A percentile compares a stretch with the other conserved stretches of the same genome.
These are phyloP conservation scores for Hymenoscyphus repandus DNA, from an alignment of 2,329 filamentous ascomycete genomes.

Conservation along the genomic window DNA sequence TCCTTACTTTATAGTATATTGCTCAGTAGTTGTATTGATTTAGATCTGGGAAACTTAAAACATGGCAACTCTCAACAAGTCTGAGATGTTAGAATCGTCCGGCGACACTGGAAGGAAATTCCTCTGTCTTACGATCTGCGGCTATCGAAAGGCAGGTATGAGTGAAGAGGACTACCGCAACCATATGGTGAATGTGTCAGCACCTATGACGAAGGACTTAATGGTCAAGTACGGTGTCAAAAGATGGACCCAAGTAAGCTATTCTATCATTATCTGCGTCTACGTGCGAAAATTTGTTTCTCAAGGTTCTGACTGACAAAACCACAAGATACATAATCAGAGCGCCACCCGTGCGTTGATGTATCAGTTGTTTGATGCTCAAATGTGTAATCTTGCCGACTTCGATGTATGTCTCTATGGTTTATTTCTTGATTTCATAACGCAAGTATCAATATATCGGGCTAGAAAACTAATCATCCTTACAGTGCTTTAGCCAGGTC, in stretches of 20 bases:
- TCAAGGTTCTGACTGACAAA: background rate
- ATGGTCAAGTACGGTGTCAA: slow-evolving; percentile 46
- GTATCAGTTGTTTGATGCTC: slow-evolving; percentile 38
- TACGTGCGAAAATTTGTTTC: too few relatives aligned
- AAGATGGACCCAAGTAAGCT: slow-evolving; percentile 39
- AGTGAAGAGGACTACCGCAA: slow-evolving; percentile 42
- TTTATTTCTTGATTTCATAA: too few relatives aligned
- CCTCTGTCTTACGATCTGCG: slow-evolving; percentile 44
- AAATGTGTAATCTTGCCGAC: slow-evolving; percentile 44
- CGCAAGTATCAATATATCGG: too few relatives aligned
- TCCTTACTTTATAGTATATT: too few relatives aligned
- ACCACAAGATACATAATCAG: slow-evolving; percentile 40
- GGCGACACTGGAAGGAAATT: slow-evolving; percentile 14
- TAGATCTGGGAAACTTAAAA: too few relatives aligned
- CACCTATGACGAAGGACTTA: slow-evolving; percentile 41
- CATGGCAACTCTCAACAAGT: background rate
- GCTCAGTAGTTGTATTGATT: too few relatives aligned
- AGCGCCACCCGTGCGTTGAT: slow-evolving; percentile 35
- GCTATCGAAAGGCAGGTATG: slow-evolving; percentile 43
- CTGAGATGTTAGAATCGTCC: background rate
- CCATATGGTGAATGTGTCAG: slow-evolving; percentile 43
- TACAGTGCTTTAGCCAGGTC: slow-evolving; percentile 46
- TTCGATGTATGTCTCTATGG: too few relatives aligned
- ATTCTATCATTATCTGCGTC: background rate
- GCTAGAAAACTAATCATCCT: too few relatives aligned